Conservation (phyloP, 768 basidiomycete species). For the Lactarius hengduanensis region DNA sequence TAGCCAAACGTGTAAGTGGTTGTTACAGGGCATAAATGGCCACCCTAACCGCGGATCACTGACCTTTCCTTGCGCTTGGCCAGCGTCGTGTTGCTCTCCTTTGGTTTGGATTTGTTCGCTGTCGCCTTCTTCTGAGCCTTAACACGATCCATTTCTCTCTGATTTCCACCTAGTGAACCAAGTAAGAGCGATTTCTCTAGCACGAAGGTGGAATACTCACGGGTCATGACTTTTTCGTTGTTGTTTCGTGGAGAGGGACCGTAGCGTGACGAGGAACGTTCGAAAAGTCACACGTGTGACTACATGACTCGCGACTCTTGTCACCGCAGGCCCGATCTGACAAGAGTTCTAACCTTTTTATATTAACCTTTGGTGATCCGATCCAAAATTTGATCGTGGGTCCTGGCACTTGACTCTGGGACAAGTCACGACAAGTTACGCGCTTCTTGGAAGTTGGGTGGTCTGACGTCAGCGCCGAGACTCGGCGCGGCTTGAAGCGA, state of each 20-base stretch:
- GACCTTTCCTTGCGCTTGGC: constrained; percentile 76
- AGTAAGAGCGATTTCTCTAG: neutral
- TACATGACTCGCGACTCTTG: constrained; percentile 2
- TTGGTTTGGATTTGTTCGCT: constrained; percentile 56
- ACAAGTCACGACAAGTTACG: neutral
- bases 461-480: constrained; percentile 28
- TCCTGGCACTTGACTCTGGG: constrained; percentile 16
- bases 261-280: constrained; percentile 2
- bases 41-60: constrained; percentile 35
- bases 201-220: constrained; percentile 12
- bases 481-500: constrained; percentile 16
- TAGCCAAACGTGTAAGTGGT: constrained; percentile 31
- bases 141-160: constrained; percentile 71
- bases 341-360: constrained; percentile 24
- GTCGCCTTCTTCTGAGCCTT: constrained; percentile 73
- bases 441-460: constrained; percentile 21
- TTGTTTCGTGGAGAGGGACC: neutral
- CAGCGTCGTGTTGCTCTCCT: constrained; percentile 62
- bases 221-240: constrained; percentile 25
- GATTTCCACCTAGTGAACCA: constrained; percentile 64
- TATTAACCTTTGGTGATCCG: constrained; percentile 29
- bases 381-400: constrained; percentile 29
- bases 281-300: constrained; percentile 10
- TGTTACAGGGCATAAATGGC: constrained; percentile 27
- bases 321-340: constrained; percentile 13